Evolutionary conservation across 1,284 basidiomycete genomes (phyloP), one percentile per base, ranked within the genome.

Genomic region (Grifola frondosa): DNA sequence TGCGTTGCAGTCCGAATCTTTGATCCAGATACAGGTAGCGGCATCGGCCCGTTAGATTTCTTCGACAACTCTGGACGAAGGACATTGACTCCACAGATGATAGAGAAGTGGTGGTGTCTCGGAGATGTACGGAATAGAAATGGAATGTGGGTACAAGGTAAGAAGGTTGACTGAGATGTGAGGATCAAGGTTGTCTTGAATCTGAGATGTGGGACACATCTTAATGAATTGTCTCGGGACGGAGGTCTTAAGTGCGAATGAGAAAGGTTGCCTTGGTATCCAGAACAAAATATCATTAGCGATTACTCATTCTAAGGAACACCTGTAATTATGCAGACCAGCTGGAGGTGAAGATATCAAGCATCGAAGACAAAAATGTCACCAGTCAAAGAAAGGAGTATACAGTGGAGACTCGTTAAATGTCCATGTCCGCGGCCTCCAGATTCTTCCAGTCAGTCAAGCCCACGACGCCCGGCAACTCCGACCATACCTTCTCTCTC

Each of bases 61-160:
- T 82, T 92, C 52, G 78, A 78, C 44, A 55, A 65, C n/a, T 62
- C 65, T 16, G 40, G 42, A 20, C 44, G 52, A 35, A 41, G 33
- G 22, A 61, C 42, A 4, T 59, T 78, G 30, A 71, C 72, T 23
- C 58, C 70, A 39, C 83, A 85, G 40, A 69, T 79, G 61, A 57
- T 92, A 20, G 91, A 92, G 63, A 89, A 87, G 58, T 93, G 91
- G 91, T 93, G 89, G 88, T 89, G 86, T 54, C 61, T 85, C 31
- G 90, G 91, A 2, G 84, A 88, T 54, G 61, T 58, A 11, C 70
- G 74, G 36, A 92, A 92, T 62, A 72, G 88, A 10, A 57, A 51
- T 4, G 71, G 64, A 1, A 71, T 90, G 62, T 92, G 88, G 87
- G 74, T 91, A 3, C 86, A 91, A 63, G 90, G 90, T 11, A 52